Evolutionary conservation across 2,329 filamentous ascomycete genomes (phyloP).

Genomic region (Alternaria panax): DNA sequence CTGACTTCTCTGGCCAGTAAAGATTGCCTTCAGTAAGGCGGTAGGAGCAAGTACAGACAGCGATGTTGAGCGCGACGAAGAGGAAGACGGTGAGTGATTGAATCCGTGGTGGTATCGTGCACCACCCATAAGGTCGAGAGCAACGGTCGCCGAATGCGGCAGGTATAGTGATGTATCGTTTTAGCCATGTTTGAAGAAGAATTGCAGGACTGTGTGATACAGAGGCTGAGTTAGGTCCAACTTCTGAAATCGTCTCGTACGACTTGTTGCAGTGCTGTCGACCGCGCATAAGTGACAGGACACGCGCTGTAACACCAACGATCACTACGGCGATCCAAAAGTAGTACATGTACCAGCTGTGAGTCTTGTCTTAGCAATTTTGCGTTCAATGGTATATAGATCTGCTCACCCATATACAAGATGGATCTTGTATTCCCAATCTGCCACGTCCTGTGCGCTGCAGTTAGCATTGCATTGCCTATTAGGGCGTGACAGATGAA

Average conservation of each 20-base stretch:
- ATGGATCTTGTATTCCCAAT: slow-evolving; percentile 40
- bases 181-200: slow-evolving; percentile 24
- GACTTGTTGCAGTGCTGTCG: slow-evolving; percentile 13
- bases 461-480: slow-evolving; percentile 1
- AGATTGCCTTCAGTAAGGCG: slow-evolving; percentile 56
- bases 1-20: slow-evolving; percentile 47
- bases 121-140: slow-evolving; percentile 53
- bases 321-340: slow-evolving; percentile 41
- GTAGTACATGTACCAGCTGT: slow-evolving; percentile 41
- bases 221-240: not conserved
- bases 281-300: slow-evolving; percentile 27
- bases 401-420: slow-evolving; percentile 37
- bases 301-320: slow-evolving; percentile 33
- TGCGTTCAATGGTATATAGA: not conserved
- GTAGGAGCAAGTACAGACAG: slow-evolving; percentile 56
- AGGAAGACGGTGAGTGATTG: slow-evolving; percentile 55
- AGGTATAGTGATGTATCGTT: slow-evolving; percentile 52
- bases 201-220: not conserved
- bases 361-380: not conserved
- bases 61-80: slow-evolving; percentile 56
- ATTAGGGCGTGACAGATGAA: not conserved
- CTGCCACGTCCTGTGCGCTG: slow-evolving; percentile 33
- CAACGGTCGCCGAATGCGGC: slow-evolving; percentile 54
- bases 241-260: slow-evolving; percentile 6
- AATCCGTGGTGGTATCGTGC: slow-evolving; percentile 58